Percentiles rank a stretch among this genome's conserved stretches.
Evolutionary conservation across 306 rosid species (phyloP).

Genomic region (Gynostemma pentaphyllum): DNA sequence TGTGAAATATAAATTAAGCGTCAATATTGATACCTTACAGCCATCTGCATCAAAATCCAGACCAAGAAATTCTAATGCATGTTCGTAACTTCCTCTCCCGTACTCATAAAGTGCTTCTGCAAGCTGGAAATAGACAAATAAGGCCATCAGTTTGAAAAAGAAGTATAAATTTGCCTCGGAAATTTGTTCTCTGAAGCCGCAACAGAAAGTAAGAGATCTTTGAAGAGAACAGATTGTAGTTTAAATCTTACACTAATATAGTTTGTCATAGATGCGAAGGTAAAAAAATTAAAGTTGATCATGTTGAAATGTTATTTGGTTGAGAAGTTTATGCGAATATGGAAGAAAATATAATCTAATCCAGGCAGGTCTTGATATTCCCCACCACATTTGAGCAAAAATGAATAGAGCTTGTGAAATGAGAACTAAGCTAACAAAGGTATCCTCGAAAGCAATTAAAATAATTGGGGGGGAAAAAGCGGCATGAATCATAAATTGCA

Average conservation of each 20-base stretch:
- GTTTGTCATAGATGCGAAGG: no score
- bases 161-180: background rate
- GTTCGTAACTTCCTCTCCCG: constrained; percentile 47
- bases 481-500: background rate
- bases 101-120: constrained; percentile 76
- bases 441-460: background rate
- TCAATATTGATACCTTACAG: constrained; percentile 43
- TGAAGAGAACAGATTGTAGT: no score
- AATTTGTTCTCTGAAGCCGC: background rate
- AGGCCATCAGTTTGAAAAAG: background rate
- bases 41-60: constrained; percentile 51
- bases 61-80: constrained; percentile 58
- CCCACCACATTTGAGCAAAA: background rate
- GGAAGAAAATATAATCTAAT: background rate
- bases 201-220: no score
- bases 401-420: background rate
- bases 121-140: constrained; percentile 35
- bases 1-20: background rate
- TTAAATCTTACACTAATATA: no score
- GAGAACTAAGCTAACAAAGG: background rate
- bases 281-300: background rate
- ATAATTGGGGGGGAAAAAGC: background rate
- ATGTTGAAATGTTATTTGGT: background rate
- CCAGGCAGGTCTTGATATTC: background rate
- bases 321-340: no score